phyloP scores from a whole-genome alignment of 2,329 filamentous ascomycete genomes.

The Myriosclerotinia duriaeana region DNA sequence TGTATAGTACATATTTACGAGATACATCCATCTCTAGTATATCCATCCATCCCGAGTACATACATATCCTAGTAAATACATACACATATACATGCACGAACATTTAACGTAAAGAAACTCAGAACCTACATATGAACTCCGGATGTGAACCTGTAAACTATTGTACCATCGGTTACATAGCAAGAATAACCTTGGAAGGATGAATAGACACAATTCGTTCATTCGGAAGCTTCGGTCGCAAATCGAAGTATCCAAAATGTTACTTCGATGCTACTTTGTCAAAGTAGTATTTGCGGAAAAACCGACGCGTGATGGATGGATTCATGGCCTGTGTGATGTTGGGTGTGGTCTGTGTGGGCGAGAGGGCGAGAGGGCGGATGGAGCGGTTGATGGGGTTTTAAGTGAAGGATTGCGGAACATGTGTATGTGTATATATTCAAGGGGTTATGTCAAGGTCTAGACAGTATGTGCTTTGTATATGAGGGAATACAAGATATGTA shows the following conservation, averaged over 20 bases:
- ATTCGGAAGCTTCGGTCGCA: not conserved
- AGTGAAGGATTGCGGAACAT: not conserved
- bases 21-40: not conserved
- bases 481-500: not conserved
- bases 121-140: not conserved
- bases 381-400: not conserved
- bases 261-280: not conserved
- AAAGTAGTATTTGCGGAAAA: constrained; percentile 3
- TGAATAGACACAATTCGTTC: not conserved
- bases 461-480: not conserved
- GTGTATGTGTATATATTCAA: not conserved
- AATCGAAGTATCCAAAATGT: not conserved
- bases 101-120: not conserved
- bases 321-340: not conserved
- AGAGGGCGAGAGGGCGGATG: not conserved
- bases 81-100: not conserved
- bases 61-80: not conserved
- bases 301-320: not conserved
- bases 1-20: not conserved
- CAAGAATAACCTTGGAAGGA: not conserved
- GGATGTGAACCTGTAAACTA: not conserved
- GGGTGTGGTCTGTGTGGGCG: not conserved
- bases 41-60: not conserved
- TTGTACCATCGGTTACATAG: not conserved
- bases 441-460: not conserved